Evolutionary conservation across 1,284 basidiomycete species (phyloP).

Genomic region (Cystobasidium pallidum): DNA sequence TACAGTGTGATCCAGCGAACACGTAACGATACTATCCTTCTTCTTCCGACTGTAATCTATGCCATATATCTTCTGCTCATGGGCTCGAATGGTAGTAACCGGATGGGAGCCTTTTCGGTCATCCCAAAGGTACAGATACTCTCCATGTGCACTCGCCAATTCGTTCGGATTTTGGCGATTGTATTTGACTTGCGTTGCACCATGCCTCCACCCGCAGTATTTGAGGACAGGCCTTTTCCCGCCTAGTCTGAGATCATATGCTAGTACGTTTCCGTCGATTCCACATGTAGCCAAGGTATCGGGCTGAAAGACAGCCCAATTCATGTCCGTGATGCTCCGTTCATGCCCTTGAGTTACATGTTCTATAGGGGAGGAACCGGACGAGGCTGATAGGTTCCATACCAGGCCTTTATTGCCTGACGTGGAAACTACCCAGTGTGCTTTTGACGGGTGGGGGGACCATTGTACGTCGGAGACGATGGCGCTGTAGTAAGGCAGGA

Average conservation of each 20-base stretch:
- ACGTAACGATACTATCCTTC: constrained; percentile 80
- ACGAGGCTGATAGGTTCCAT: constrained; percentile 79
- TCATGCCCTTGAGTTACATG: constrained; percentile 82
- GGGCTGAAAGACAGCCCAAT: constrained; percentile 85
- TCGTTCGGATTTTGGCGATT: constrained; percentile 81
- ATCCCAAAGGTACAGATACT: constrained; percentile 84
- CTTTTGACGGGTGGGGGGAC: constrained; percentile 84
- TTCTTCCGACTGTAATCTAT: constrained; percentile 86
- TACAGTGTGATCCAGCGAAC: constrained; percentile 88
- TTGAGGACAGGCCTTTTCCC: constrained; percentile 56
- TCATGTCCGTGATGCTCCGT: constrained; percentile 91
- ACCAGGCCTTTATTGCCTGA: constrained; percentile 94
- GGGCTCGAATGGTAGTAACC: constrained; percentile 72
- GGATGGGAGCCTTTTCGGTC: constrained; percentile 89
- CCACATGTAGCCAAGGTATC: constrained; percentile 62
- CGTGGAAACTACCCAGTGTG: constrained; percentile 91
- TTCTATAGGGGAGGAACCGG: constrained; percentile 62
- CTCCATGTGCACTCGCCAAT: constrained; percentile 82
- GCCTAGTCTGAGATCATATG: constrained; percentile 73
- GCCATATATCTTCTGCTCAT: constrained; percentile 82
- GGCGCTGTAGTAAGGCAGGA: constrained; percentile 89
- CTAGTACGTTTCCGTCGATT: constrained; percentile 67
- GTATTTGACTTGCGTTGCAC: constrained; percentile 76
- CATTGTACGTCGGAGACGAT: constrained; percentile 89
- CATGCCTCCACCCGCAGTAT: constrained; percentile 58